Base-by-base conservation (phyloP, 371 early-diverging fungal genomes). In the Mortierella sp. region DNA sequence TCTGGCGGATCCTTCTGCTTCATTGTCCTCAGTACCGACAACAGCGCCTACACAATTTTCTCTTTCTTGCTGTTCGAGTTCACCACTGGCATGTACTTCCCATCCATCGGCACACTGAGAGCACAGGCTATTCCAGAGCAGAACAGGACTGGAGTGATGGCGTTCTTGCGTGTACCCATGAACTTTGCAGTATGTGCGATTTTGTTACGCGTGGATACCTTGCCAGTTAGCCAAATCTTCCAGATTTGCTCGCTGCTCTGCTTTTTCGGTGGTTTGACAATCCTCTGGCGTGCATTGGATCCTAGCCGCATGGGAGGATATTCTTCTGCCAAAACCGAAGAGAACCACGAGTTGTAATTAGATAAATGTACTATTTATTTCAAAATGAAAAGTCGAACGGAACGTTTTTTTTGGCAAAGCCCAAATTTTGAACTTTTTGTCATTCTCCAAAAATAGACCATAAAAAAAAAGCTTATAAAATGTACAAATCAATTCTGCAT, bases 41-140 rank as follows among this genome's bases (percentile, higher is more conserved):
- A 65, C 64, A 79, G 77, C 62, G 71, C 81, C 52, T 45, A 59
- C 47, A 75, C 78, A 0, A 73, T 83, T 32, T 61, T 73, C 30
- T 86, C 66, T 71, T 91, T 86, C 67, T 71, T 84, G 72, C 52
- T 88, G 51, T 95, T 94, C 77, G 94, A 95, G 77, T 84, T 90
- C 62, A 86, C 88, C 20, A 92, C 91, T 28, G 95, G 95, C n/a
- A 69, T 94, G 45, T 94, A 93, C 78, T 94, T 92, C 77, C 94
- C 95, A 9, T 78, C 90, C 12, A 88, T 94, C 62, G 90, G 91
- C 1, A 90, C 92, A 0, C 62, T 95, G 18, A 89, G 92, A 35
- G 90, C 91, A 22, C 86, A 90, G 67, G 79, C 85, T 22, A 91
- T 95, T 54, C 94, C 94, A 11, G 94, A 94, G 84, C 91, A 89